Evolutionary conservation across 2,329 filamentous ascomycete genomes (phyloP), one percentile per base, ranked within the genome.

Genomic region (Fragosphaeria purpurea): DNA sequence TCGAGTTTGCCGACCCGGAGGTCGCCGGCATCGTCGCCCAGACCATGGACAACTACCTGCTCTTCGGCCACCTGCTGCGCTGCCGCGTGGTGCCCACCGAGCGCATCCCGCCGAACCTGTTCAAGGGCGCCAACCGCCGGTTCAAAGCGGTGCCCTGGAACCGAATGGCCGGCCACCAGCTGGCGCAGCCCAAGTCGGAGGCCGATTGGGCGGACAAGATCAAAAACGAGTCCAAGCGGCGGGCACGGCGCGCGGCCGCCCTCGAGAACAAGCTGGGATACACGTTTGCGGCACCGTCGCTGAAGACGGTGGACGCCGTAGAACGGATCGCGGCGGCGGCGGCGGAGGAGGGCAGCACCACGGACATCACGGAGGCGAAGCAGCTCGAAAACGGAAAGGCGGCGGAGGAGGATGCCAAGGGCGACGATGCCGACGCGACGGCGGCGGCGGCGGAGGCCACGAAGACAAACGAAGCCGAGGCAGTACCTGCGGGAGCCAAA

Each of bases 31-130:
- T 97, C 59, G 91, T 95, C 34, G 85, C 88, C 46, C 87, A 89
- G 70, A 95, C 93, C 30, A 98, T 98, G 93, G 82, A 96, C 74
- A 94, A 90, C 70, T 98, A 98, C 69, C 80, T 97, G 40, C 77
- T 98, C 63, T 97, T 95, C 66, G 88, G 88, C 6, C 91, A 96
- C 65, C 86, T 97, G 55, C 75, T 98, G 59, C 91, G 94, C 68
- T 91, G 90, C 68, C 48, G 51, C 52, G 51, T 58, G 31, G 78
- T 96, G 4, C 80, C 87, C 4, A 72, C 80, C 51, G 87, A 86
- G 54, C 82, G 90, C 63, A 73, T 95, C 42, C 88, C 94, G 64
- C 76, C 82, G 31, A 77, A 88, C 55, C 72, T 96, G 48, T 97
- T 89, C 80, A 89, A 93, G 70, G 89, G 89, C 39, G 88, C 89